phyloP scores from a whole-genome alignment of 2,329 filamentous ascomycete genomes.

The Stemphylium beticola region DNA sequence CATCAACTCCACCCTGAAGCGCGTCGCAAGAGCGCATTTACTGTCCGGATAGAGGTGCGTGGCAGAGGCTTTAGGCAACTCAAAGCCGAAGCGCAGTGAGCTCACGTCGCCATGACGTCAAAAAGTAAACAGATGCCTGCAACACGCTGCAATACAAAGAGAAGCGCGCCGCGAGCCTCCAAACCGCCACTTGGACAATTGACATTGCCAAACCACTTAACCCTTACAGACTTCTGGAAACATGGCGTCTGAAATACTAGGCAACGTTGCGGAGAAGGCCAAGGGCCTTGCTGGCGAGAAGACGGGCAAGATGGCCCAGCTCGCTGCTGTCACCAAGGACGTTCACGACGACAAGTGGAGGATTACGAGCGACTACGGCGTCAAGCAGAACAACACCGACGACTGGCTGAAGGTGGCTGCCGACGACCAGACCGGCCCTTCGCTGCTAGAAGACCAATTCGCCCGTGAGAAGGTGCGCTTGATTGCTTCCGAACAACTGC shows the following conservation, averaged over 20 bases:
- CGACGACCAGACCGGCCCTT: conserved; percentile 69
- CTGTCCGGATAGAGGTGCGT: conserved; percentile 15
- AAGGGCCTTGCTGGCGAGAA: conserved; percentile 42
- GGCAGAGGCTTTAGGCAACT: conserved; percentile 17
- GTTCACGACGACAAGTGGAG: conserved; percentile 60
- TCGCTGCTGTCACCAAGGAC: conserved; percentile 65
- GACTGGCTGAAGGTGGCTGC: conserved; percentile 74
- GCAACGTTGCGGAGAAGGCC: conserved; percentile 37
- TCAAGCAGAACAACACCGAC: conserved; percentile 75
- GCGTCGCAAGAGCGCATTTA: conserved; percentile 16
- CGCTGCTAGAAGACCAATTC: conserved; percentile 74
- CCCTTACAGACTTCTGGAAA: conserved; percentile 2
- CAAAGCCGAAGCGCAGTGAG: conserved; percentile 15
- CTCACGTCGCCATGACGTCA: conserved; percentile 31
- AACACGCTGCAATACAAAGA: conserved; percentile 14
- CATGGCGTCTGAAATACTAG: conserved; percentile 44
- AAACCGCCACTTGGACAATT: conserved; percentile 1
- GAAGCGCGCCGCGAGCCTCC: not conserved
- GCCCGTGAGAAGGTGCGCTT: conserved; percentile 71
- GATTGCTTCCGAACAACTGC: too few relatives aligned
- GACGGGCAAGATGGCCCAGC: conserved; percentile 65
- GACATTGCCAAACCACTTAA: conserved; percentile 11
- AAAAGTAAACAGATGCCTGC: conserved; percentile 17
- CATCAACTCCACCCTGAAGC: conserved; percentile 8
- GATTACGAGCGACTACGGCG: conserved; percentile 79